phyloP scores from a whole-genome alignment of 345 rosid species.

The Mercurialis annua region DNA sequence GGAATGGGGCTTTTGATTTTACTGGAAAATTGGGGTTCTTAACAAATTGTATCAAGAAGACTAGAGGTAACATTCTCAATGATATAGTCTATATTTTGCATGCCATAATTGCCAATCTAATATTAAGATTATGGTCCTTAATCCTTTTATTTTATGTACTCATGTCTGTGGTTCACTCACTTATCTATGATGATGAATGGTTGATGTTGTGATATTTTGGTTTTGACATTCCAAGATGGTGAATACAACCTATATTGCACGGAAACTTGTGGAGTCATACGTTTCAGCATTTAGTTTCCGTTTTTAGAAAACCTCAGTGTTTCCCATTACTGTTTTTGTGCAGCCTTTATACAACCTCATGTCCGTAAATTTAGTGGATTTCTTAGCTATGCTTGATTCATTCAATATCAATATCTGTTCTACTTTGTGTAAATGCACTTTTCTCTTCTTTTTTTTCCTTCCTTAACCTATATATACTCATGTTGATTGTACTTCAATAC shows the following conservation, averaged over 20 bases:
- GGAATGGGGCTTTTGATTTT: constrained; percentile 77
- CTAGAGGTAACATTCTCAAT: constrained; percentile 45
- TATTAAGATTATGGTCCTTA: not conserved
- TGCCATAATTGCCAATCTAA: not conserved
- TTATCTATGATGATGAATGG: constrained; percentile 1
- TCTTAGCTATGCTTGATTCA: too few species aligned
- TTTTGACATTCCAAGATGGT: not conserved
- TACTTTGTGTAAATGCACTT: too few species aligned
- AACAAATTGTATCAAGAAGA: constrained; percentile 60
- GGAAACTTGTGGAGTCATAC: not conserved
- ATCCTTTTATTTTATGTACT: not conserved
- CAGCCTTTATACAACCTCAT: too few species aligned
- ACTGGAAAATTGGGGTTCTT: constrained; percentile 49
- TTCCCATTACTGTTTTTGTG: too few species aligned
- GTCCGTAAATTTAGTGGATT: too few species aligned
- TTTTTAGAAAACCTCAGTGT: too few species aligned
- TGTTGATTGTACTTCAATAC: constrained; percentile 15
- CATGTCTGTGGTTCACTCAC: not conserved
- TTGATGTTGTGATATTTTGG: not conserved
- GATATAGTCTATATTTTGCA: not conserved
- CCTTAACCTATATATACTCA: constrained; percentile 9
- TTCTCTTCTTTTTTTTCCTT: too few species aligned
- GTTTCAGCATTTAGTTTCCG: too few species aligned
- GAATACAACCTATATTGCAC: not conserved
- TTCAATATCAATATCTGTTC: too few species aligned